phyloP scores from a whole-genome alignment of 768 basidiomycete species.

The Psilocybe azurescens region DNA sequence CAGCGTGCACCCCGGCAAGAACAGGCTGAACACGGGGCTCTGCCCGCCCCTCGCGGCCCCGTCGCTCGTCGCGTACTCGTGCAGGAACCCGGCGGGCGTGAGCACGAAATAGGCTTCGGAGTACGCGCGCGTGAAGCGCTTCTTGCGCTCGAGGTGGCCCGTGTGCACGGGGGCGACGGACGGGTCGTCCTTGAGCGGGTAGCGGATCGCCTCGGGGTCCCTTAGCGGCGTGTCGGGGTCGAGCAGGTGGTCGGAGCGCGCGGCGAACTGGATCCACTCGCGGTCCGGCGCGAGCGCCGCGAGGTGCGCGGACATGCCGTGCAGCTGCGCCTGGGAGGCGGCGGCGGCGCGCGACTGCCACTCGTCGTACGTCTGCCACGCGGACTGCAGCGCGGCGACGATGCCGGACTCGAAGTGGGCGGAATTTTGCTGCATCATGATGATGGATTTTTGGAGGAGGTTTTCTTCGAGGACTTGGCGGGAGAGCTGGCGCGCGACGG shows the following conservation, averaged over 20 bases:
- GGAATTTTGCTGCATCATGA: conserved; percentile 98
- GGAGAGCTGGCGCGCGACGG: conserved; percentile 80
- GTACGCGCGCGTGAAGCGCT: conserved; percentile 88
- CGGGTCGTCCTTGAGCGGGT: conserved; percentile 92
- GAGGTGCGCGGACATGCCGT: conserved; percentile 73
- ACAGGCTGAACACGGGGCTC: conserved; percentile 81
- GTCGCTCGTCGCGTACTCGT: conserved; percentile 86
- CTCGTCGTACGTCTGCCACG: conserved; percentile 97
- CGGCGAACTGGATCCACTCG: conserved; percentile 97
- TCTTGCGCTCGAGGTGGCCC: conserved; percentile 93
- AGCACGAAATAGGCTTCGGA: conserved; percentile 90
- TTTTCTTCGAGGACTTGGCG: conserved; percentile 98
- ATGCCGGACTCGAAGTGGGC: conserved; percentile 98
- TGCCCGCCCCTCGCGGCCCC: conserved; percentile 54
- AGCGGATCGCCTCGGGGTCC: conserved; percentile 75
- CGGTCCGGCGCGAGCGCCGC: conserved; percentile 80
- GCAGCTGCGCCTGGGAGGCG: conserved; percentile 78
- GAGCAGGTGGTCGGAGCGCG: conserved; percentile 91
- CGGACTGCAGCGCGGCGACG: conserved; percentile 92
- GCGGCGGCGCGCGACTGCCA: conserved; percentile 84
- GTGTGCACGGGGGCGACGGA: conserved; percentile 85
- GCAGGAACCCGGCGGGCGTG: conserved; percentile 94
- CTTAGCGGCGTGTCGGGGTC: conserved; percentile 96
- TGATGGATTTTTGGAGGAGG: conserved; percentile 93
- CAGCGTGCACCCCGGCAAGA: conserved; percentile 94